Conservation (phyloP, 2,329 filamentous ascomycete genomes). For the Trematosphaeria pertusa region DNA sequence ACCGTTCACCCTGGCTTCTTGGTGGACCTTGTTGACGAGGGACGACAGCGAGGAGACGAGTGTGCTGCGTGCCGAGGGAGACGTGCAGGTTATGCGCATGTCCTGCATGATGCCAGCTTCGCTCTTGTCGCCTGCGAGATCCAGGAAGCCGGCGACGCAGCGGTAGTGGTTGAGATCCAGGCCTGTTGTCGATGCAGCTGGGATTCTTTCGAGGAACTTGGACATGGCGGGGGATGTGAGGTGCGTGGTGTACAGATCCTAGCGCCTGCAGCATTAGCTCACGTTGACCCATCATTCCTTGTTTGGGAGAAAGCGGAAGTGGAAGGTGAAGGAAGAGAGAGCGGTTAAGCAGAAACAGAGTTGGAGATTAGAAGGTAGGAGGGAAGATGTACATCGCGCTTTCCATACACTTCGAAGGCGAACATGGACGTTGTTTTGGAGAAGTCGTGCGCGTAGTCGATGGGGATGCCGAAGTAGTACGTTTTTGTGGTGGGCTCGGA, state of each 20-base stretch:
- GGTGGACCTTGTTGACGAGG: constrained; percentile 21
- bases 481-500: constrained; percentile 48
- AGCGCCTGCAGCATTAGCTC: no score
- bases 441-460: constrained; percentile 42
- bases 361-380: background rate
- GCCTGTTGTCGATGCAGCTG: constrained; percentile 38
- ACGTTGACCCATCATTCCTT: no score
- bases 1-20: constrained; percentile 8
- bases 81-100: constrained; percentile 28
- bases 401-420: constrained; percentile 47
- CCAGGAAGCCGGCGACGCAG: constrained; percentile 38
- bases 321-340: no score
- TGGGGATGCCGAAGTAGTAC: constrained; percentile 54
- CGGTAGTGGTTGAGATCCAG: constrained; percentile 46
- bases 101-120: constrained; percentile 43
- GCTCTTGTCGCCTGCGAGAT: constrained; percentile 22
- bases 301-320: no score
- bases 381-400: constrained; percentile 18
- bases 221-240: constrained; percentile 41
- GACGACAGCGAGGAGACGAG: constrained; percentile 12
- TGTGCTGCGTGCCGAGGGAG: constrained; percentile 5
- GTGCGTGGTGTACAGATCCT: constrained; percentile 44
- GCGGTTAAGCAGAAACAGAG: no score
- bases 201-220: constrained; percentile 34
- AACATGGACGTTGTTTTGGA: constrained; percentile 42